phyloP scores from a whole-genome alignment of 2,329 filamentous ascomycete genomes.

The Pseudopithomyces maydicus region DNA sequence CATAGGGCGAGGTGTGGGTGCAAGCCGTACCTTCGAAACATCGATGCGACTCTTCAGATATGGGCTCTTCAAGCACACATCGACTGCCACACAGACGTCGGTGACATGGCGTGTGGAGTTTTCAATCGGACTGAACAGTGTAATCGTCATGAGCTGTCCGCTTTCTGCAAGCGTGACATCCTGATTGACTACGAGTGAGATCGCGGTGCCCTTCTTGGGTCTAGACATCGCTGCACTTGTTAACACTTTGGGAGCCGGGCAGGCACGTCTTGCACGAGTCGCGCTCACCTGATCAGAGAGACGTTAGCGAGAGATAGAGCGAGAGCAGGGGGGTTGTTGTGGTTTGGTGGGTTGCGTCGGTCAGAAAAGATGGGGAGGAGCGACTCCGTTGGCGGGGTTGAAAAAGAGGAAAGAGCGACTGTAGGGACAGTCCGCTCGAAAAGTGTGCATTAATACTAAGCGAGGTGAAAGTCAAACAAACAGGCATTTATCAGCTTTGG shows the following conservation, averaged over 20 bases:
- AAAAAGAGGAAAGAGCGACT: conserved; percentile 2
- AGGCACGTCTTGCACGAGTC: background rate
- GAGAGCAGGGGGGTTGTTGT: background rate
- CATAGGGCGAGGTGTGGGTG: no score
- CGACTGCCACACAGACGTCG: conserved; percentile 11
- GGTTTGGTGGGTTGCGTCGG: background rate
- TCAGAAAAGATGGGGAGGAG: background rate
- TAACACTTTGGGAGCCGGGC: background rate
- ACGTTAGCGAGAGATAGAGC: background rate
- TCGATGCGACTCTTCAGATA: conserved; percentile 12
- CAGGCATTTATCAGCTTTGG: no score
- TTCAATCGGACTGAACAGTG: conserved; percentile 10
- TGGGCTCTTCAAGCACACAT: conserved; percentile 10
- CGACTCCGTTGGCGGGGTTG: no score
- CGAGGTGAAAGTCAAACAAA: background rate
- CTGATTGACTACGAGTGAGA: background rate
- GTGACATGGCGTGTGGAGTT: conserved; percentile 16
- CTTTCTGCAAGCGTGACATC: conserved; percentile 12
- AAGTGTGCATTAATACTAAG: background rate
- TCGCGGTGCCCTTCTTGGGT: background rate
- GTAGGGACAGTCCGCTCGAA: no score
- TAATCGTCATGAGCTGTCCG: conserved; percentile 15
- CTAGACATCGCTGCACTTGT: background rate
- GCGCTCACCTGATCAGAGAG: background rate
- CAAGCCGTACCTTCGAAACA: conserved; percentile 1